A percentile compares a stretch with the other conserved stretches of the same genome.
These are phyloP conservation scores for Notholithocarpus densiflorus DNA, from an alignment of 306 rosid genomes.

Conservation along the genomic window DNA sequence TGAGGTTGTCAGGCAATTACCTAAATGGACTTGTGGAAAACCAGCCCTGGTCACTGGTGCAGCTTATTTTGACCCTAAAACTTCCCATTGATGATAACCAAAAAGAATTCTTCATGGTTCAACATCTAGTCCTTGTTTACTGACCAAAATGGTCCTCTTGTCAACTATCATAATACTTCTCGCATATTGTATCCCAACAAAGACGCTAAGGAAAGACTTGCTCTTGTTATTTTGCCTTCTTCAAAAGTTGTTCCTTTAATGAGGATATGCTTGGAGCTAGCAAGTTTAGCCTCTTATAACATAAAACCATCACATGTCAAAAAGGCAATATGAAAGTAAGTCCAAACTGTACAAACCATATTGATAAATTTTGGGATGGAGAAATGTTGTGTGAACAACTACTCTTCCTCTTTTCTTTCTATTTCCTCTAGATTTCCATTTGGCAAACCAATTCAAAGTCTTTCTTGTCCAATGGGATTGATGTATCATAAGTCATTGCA, in stretches of 20 bases:
- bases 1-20: no score
- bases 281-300: no score
- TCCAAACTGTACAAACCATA: background rate
- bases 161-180: background rate
- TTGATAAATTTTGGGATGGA: background rate
- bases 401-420: background rate
- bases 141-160: background rate
- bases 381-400: background rate
- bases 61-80: background rate
- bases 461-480: background rate
- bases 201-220: background rate
- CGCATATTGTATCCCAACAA: background rate
- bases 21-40: no score
- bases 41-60: no score
- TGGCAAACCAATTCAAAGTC: background rate
- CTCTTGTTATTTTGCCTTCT: no score
- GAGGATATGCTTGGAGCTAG: no score
- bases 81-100: background rate
- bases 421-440: background rate
- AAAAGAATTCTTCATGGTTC: background rate
- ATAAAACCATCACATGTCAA: background rate
- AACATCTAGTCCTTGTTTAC: background rate
- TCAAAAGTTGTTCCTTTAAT: no score
- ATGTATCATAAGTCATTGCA: background rate
- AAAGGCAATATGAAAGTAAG: background rate